These are phyloP conservation scores for Rhizopogon vesiculosus DNA, from an alignment of 768 basidiomycete genomes.

Conservation along the genomic window DNA sequence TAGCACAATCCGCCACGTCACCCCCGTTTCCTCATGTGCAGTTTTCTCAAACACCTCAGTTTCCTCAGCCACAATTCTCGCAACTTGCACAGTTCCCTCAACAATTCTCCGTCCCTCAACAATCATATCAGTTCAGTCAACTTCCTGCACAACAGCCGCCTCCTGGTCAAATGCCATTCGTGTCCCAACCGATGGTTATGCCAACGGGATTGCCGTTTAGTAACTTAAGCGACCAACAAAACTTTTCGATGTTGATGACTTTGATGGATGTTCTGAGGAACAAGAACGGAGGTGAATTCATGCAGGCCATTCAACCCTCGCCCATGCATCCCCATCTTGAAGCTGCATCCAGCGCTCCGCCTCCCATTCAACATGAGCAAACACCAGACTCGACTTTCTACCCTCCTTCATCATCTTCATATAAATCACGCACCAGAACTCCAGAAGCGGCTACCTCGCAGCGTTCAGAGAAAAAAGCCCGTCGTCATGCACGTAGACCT, in stretches of 20 bases:
- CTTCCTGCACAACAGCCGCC: not conserved
- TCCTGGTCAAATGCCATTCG: not conserved
- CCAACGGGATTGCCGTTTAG: not conserved
- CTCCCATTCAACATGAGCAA: not conserved
- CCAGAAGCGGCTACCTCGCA: not conserved
- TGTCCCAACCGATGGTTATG: not conserved
- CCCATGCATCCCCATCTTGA: conserved; percentile 2
- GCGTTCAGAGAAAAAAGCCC: not conserved
- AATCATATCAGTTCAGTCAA: not conserved
- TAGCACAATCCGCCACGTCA: conserved; percentile 10
- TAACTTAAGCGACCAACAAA: not conserved
- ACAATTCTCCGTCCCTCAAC: conserved; percentile 7
- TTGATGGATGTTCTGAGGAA: conserved; percentile 9
- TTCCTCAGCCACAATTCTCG: conserved; percentile 15
- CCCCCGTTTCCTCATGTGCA: conserved; percentile 4
- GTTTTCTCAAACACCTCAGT: conserved; percentile 9
- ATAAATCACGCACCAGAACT: not conserved
- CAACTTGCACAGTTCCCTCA: conserved; percentile 15
- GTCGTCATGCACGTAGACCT: conserved; percentile 2
- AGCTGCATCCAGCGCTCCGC: not conserved
- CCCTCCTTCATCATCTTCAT: conserved; percentile 2
- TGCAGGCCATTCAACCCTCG: not conserved
- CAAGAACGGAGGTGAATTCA: conserved; percentile 2
- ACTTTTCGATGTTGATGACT: conserved; percentile 3
- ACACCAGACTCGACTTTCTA: not conserved